Percentiles rank a stretch among this genome's conserved stretches.
These are phyloP conservation scores for Apiotrichum gracile DNA, from an alignment of 1,284 basidiomycete species.

Conservation along the genomic window DNA sequence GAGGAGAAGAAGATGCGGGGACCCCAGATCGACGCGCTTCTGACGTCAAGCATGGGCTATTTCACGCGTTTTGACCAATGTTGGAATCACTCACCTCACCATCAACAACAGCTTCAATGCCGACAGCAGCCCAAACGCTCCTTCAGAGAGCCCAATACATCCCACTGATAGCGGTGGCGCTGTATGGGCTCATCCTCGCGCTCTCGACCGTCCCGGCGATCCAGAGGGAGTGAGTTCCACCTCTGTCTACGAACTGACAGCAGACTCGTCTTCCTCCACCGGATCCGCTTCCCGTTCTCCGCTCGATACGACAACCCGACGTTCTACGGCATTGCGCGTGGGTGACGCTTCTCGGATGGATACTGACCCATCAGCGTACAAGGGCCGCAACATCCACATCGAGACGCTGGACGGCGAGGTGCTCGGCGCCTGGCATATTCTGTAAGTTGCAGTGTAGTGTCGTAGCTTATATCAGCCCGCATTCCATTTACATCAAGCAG, in stretches of 20 bases:
- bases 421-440: constrained; percentile 83
- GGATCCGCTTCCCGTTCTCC: constrained; percentile 59
- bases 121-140: neutral
- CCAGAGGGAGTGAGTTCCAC: constrained; percentile 61
- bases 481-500: constrained; percentile 18
- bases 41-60: too few species aligned
- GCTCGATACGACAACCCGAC: constrained; percentile 64
- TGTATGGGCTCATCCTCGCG: constrained; percentile 56
- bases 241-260: neutral
- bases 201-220: constrained; percentile 59
- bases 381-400: constrained; percentile 67
- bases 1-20: too few species aligned
- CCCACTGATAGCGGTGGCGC: constrained; percentile 45
- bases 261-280: constrained; percentile 63
- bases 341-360: constrained; percentile 33
- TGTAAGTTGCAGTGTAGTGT: constrained; percentile 47
- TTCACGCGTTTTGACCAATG: too few species aligned
- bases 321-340: constrained; percentile 74
- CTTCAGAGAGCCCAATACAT: constrained; percentile 10
- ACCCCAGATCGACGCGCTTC: too few species aligned
- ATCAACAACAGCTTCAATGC: neutral
- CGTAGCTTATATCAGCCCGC: constrained; percentile 20
- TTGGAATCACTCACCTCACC: neutral
- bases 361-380: constrained; percentile 57
- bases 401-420: constrained; percentile 68